Conservation (phyloP, 305 asterid species). For the Fraxinus dipetala region DNA sequence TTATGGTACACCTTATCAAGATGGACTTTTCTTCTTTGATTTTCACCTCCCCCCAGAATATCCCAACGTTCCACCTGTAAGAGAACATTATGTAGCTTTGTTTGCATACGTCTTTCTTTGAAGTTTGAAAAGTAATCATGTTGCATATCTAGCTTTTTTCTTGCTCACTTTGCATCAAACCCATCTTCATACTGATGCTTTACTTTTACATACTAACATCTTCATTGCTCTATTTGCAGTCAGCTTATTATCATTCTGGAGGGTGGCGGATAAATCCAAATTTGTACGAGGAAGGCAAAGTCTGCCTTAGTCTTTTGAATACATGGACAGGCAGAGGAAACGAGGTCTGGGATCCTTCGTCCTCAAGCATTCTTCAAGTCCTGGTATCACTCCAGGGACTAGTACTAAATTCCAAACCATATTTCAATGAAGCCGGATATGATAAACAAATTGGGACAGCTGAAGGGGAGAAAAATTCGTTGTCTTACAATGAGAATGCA, state of each 20-base stretch:
- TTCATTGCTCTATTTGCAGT: constrained; percentile 44
- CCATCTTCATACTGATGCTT: constrained; percentile 1
- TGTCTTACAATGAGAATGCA: constrained; percentile 86
- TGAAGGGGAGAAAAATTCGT: constrained; percentile 90
- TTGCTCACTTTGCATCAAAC: neutral
- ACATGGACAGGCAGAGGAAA: constrained; percentile 98
- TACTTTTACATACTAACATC: constrained; percentile 5
- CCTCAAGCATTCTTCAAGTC: constrained; percentile 94
- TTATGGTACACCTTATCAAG: constrained; percentile 95
- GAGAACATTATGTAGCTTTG: constrained; percentile 19
- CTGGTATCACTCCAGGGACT: constrained; percentile 96
- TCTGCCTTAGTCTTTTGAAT: constrained; percentile 88
- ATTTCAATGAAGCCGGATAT: constrained; percentile 93
- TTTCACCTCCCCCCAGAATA: constrained; percentile 87
- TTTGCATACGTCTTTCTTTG: too few relatives aligned
- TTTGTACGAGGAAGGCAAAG: constrained; percentile 91
- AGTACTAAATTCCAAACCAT: constrained; percentile 83
- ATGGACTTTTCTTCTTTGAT: constrained; percentile 94
- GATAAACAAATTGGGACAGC: constrained; percentile 93
- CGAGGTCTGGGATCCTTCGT: constrained; percentile 90
- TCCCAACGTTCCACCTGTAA: constrained; percentile 87
- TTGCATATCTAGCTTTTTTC: too few relatives aligned
- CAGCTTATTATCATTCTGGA: constrained; percentile 90
- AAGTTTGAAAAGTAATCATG: too few relatives aligned
- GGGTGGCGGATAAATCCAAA: constrained; percentile 98